These are phyloP conservation scores for Arabidopsis hybrid DNA, from an alignment of 441 rosid species.

Conservation along the genomic window DNA sequence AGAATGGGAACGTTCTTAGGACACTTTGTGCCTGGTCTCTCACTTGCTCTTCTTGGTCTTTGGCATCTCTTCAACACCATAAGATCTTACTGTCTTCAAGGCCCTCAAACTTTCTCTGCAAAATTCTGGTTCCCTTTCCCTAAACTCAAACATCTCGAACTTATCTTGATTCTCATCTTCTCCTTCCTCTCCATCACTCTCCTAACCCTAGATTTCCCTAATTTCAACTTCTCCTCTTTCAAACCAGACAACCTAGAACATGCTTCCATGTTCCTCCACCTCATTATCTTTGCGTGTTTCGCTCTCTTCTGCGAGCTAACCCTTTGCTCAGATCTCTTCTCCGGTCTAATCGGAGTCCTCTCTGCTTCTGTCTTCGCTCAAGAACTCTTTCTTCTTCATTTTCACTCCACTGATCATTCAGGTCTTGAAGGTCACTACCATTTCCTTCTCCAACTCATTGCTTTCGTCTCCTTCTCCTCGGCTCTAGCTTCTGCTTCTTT, in stretches of 20 bases:
- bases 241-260: conserved; percentile 75
- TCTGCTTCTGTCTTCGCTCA: conserved; percentile 76
- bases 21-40: conserved; percentile 74
- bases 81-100: conserved; percentile 63
- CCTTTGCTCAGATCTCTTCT: conserved; percentile 52
- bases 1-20: conserved; percentile 79
- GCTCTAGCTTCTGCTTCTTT: conserved; percentile 56
- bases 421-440: conserved; percentile 94
- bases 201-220: conserved; percentile 70
- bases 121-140: conserved; percentile 64
- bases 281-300: conserved; percentile 72
- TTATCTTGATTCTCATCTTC: conserved; percentile 57
- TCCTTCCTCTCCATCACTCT: conserved; percentile 60
- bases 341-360: conserved; percentile 63
- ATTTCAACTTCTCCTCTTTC: conserved; percentile 54
- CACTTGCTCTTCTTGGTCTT: conserved; percentile 72
- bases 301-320: conserved; percentile 64
- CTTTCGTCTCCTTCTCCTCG: conserved; percentile 62
- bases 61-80: conserved; percentile 80
- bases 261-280: conserved; percentile 84
- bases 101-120: conserved; percentile 52
- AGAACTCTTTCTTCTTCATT: conserved; percentile 83
- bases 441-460: conserved; percentile 83
- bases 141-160: conserved; percentile 66
- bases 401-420: conserved; percentile 83